These are phyloP conservation scores for Mortierella sp. DNA, from an alignment of 371 early-diverging fungal species.

Conservation along the genomic window DNA sequence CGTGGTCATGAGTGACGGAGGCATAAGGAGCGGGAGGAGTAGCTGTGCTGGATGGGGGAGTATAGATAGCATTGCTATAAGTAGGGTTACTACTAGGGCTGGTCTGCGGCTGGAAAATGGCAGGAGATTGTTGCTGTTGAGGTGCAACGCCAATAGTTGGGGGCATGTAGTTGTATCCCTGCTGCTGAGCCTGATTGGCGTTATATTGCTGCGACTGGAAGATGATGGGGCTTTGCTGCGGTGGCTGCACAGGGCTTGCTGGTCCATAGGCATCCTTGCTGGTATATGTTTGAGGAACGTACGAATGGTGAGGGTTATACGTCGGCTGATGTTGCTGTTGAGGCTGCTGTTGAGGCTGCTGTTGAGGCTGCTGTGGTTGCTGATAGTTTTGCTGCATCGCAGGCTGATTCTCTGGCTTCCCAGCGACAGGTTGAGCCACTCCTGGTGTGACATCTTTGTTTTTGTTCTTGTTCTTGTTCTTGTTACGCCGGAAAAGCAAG, in stretches of 20 bases:
- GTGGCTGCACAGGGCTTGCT: background rate
- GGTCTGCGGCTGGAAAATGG: slow-evolving; percentile 38
- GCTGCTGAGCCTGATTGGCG: slow-evolving; percentile 1
- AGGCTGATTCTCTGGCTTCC: background rate
- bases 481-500: background rate
- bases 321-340: slow-evolving; percentile 1
- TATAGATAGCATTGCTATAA: slow-evolving; percentile 6
- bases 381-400: slow-evolving; percentile 3
- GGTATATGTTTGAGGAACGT: background rate
- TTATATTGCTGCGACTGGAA: slow-evolving; percentile 23
- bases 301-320: slow-evolving; percentile 14
- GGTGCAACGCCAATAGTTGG: slow-evolving; percentile 18
- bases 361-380: slow-evolving; percentile 1
- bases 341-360: background rate
- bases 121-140: slow-evolving; percentile 10
- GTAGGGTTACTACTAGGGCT: background rate
- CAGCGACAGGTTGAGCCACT: background rate
- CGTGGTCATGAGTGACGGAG: slow-evolving; percentile 8
- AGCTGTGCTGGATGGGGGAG: slow-evolving; percentile 3
- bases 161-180: slow-evolving; percentile 22
- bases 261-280: background rate
- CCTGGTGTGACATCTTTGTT: background rate
- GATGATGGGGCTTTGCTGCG: slow-evolving; percentile 9
- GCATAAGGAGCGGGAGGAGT: slow-evolving; percentile 11
- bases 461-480: background rate